Conservation (phyloP, 2,329 filamentous ascomycete genomes). For the Orbilia quercus region DNA sequence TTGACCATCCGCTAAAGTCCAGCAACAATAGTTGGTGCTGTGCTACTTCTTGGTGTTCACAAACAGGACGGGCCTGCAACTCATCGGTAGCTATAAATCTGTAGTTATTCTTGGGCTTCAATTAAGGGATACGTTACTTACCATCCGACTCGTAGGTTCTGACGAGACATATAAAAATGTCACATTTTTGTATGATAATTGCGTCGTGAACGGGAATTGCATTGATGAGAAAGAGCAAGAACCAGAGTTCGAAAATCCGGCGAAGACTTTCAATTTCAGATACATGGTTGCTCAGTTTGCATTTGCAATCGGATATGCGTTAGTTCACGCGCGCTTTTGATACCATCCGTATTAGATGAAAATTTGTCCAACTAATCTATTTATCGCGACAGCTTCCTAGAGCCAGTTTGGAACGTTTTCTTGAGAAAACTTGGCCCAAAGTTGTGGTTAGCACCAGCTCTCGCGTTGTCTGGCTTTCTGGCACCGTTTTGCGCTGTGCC, state of each 20-base stretch:
- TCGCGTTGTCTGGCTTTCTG: conserved; percentile 23
- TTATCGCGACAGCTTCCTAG: conserved; percentile 13
- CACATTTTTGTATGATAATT: no score
- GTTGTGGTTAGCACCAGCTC: conserved; percentile 28
- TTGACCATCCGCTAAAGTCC: no score
- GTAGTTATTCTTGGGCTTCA: no score
- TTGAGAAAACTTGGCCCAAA: conserved; percentile 24
- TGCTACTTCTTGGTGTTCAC: conserved; percentile 39
- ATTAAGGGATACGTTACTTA: no score
- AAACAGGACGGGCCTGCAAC: conserved; percentile 27
- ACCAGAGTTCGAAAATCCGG: no score
- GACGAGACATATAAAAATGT: no score
- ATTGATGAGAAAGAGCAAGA: no score
- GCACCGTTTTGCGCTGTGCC: conserved; percentile 21
- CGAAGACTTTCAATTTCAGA: not conserved
- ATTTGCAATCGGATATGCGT: conserved; percentile 26
- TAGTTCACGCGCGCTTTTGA: not conserved
- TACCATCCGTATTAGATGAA: not conserved
- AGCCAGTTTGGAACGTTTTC: conserved; percentile 30
- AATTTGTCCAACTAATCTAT: not conserved
- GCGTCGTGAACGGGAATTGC: no score
- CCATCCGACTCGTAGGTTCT: no score
- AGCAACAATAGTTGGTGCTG: conserved; percentile 15
- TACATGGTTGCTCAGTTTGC: conserved; percentile 23
- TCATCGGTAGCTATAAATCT: conserved; percentile 29